Percentiles rank a stretch among this genome's conserved stretches.
phyloP scores from a whole-genome alignment of 2,329 filamentous ascomycete species.

The Fusarium brevicatenulatum region DNA sequence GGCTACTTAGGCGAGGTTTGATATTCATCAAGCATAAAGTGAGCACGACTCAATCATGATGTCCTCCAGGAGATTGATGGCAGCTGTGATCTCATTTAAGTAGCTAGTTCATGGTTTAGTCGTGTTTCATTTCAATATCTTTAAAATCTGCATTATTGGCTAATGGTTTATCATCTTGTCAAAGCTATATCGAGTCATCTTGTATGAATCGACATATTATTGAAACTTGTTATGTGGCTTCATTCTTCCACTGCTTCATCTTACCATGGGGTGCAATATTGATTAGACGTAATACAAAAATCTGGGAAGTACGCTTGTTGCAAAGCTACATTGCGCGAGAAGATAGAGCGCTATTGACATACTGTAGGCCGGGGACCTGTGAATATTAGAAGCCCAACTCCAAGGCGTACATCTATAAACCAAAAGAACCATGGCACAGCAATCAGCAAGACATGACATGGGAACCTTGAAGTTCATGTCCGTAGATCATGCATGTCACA shows the following conservation, averaged over 20 bases:
- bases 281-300: neutral
- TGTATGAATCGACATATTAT: neutral
- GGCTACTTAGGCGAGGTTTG: neutral
- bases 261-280: too few relatives aligned
- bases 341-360: neutral
- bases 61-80: neutral
- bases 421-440: neutral
- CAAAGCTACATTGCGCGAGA: neutral
- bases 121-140: neutral
- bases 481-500: neutral
- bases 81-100: neutral
- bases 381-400: neutral
- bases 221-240: neutral
- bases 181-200: too few relatives aligned
- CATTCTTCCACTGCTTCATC: neutral
- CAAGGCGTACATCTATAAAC: neutral
- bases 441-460: neutral
- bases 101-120: neutral
- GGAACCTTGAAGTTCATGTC: neutral
- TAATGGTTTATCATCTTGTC: neutral
- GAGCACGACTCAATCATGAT: neutral
- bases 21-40: slow-evolving; percentile 1
- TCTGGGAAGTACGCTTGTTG: neutral
- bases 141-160: neutral
- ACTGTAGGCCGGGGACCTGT: neutral